These are phyloP conservation scores for Diaporthe nobilis DNA, from an alignment of 2,329 filamentous ascomycete species.

Conservation along the genomic window DNA sequence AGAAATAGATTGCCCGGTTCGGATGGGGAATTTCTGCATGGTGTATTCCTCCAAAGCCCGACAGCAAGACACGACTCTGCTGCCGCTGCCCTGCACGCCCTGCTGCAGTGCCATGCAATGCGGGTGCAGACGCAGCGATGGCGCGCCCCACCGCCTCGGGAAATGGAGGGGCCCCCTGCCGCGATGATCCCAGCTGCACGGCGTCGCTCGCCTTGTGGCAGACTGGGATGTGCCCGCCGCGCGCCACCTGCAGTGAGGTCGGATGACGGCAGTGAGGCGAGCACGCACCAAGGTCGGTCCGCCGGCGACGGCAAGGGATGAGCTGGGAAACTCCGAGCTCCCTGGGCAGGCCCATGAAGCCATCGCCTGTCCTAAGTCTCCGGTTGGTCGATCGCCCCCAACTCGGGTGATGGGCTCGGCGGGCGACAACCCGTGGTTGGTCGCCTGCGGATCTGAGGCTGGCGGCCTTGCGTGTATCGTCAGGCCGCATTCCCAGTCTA, in stretches of 20 bases:
- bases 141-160: constrained; percentile 22
- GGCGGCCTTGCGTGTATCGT: background rate
- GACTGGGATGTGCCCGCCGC: constrained; percentile 11
- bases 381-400: background rate
- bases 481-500: constrained; percentile 18
- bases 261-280: constrained; percentile 34
- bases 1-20: constrained; percentile 6
- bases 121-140: constrained; percentile 4
- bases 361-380: background rate
- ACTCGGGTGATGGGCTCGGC: background rate
- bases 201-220: constrained; percentile 21
- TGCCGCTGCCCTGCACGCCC: background rate
- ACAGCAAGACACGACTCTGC: background rate
- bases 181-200: constrained; percentile 1
- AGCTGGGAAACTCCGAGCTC: constrained; percentile 17
- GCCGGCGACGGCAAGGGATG: background rate
- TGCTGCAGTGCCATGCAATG: constrained; percentile 6
- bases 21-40: background rate
- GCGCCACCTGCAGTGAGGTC: constrained; percentile 1
- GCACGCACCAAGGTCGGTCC: background rate
- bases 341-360: background rate
- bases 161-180: background rate
- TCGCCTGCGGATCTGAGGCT: constrained; percentile 19
- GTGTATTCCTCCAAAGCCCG: background rate
- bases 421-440: constrained; percentile 13